phyloP scores from a whole-genome alignment of 352 stramenopile species.

The Phytophthora rubi region DNA sequence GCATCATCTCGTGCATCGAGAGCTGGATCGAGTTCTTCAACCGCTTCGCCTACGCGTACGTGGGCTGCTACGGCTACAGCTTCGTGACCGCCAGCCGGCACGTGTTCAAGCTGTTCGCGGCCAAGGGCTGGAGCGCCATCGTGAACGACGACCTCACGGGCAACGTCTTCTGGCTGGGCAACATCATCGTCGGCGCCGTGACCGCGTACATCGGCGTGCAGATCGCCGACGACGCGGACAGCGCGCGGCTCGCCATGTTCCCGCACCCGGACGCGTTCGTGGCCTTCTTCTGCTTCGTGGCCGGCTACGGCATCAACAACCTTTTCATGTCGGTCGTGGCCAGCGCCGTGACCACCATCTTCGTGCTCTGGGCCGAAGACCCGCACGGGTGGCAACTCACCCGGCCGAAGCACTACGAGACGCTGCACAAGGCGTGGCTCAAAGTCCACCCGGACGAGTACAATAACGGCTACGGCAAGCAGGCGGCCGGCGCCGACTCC shows the following conservation, averaged over 20 bases:
- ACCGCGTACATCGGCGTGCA: constrained; percentile 71
- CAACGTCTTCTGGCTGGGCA: constrained; percentile 87
- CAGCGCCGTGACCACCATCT: constrained; percentile 82
- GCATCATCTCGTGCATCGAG: constrained; percentile 85
- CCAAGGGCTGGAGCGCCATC: constrained; percentile 87
- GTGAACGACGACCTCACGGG: constrained; percentile 90
- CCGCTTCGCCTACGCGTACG: constrained; percentile 88
- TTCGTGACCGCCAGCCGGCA: constrained; percentile 80
- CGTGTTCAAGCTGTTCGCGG: constrained; percentile 83
- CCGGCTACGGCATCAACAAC: constrained; percentile 78
- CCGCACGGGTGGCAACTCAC: constrained; percentile 78
- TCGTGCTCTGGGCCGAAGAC: constrained; percentile 87
- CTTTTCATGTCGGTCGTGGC: constrained; percentile 76
- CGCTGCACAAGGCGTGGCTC: constrained; percentile 76
- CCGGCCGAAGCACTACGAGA: constrained; percentile 71
- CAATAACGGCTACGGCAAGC: constrained; percentile 83
- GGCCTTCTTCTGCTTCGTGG: constrained; percentile 73
- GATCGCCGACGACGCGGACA: constrained; percentile 59
- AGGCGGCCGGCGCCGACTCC: constrained; percentile 27
- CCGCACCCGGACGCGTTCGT: constrained; percentile 70
- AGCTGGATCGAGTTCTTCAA: constrained; percentile 92
- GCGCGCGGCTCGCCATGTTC: constrained; percentile 63
- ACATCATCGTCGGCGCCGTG: constrained; percentile 72
- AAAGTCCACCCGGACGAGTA: constrained; percentile 87
- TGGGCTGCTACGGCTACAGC: constrained; percentile 87